phyloP scores from a whole-genome alignment of 176 grass and related monocot species.

The Musa acuminata region DNA sequence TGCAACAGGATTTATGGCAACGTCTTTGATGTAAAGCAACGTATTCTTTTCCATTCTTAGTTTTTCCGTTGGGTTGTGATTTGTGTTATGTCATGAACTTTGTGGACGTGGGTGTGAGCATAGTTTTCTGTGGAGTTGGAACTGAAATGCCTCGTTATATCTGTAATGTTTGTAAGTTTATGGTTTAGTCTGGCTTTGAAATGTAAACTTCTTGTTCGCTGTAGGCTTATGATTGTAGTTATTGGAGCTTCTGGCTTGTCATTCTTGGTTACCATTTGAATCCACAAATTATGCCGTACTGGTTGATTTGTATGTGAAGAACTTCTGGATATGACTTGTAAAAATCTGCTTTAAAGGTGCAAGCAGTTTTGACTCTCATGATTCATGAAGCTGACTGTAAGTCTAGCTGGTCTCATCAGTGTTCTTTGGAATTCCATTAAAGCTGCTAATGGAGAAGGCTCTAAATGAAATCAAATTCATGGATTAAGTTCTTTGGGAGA shows the following conservation, averaged over 20 bases:
- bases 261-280: neutral
- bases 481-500: too few relatives aligned
- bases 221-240: neutral
- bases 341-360: neutral
- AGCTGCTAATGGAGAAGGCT: too few relatives aligned
- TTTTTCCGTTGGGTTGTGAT: neutral
- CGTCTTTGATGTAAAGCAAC: neutral
- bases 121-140: neutral
- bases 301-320: neutral
- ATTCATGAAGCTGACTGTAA: too few relatives aligned
- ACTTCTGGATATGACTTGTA: neutral
- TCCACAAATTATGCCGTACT: too few relatives aligned
- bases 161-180: neutral
- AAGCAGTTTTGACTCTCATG: too few relatives aligned
- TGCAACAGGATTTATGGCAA: neutral
- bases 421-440: too few relatives aligned
- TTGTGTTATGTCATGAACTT: neutral
- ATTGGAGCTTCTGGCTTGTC: neutral
- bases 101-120: neutral
- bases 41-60: neutral
- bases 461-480: too few relatives aligned
- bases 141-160: neutral
- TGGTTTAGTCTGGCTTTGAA: neutral
- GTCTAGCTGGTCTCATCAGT: too few relatives aligned
- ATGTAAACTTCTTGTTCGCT: neutral